Evolutionary conservation across 2,329 filamentous ascomycete species (phyloP).

Genomic region (Fusarium fujikuroi): DNA sequence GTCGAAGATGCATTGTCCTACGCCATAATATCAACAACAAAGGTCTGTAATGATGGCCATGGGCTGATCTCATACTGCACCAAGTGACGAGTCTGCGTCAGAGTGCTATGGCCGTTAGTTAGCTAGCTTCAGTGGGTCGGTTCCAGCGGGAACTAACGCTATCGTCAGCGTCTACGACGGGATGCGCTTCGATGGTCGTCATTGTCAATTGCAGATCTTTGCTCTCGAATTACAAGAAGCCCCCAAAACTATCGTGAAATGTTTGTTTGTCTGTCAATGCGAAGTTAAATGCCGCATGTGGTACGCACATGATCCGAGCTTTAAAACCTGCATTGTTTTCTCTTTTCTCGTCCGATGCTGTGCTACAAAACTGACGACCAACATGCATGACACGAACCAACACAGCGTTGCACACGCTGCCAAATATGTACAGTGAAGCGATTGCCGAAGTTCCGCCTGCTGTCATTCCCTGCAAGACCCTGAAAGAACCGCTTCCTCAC

Average conservation of each 20-base stretch:
- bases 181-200: conserved; percentile 18
- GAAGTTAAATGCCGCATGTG: conserved; percentile 11
- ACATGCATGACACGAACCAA: conserved; percentile 4
- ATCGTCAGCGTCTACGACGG: conserved; percentile 9
- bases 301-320: background rate
- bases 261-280: background rate
- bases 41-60: too few relatives aligned
- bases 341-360: background rate
- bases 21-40: background rate
- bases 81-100: background rate
- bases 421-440: background rate
- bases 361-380: background rate
- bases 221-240: background rate
- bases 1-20: conserved; percentile 17
- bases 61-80: background rate
- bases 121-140: too few relatives aligned
- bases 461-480: background rate
- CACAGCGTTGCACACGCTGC: background rate
- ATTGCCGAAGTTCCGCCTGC: background rate
- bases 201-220: background rate
- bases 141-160: background rate
- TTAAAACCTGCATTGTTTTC: conserved; percentile 1
- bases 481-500: background rate
- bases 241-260: background rate
- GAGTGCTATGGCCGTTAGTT: background rate